Base-by-base conservation (phyloP, 768 basidiomycete genomes). In the Amanita molliuscula region DNA sequence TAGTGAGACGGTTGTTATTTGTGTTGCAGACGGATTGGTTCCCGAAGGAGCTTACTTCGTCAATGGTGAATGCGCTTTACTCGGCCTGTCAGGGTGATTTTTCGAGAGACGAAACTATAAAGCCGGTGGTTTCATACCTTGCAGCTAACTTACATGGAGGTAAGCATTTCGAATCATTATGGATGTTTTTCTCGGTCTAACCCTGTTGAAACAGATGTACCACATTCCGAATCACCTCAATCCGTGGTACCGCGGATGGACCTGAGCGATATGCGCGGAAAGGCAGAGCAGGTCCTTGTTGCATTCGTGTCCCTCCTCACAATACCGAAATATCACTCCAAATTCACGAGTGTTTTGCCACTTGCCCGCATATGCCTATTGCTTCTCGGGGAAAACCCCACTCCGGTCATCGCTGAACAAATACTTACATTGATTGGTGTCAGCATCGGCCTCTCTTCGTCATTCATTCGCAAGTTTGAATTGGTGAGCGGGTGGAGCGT, bases 381-480 rank as follows among this genome's bases (percentile, higher is more conserved):
- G 13, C 77, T 94, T 36, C 76, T 96, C 6, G 87, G 89, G 3
- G 78, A 82, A 35, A 75, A 74, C n/a, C 88, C 92, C 2, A 67
- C 75, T 0, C 68, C 86, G 0, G 61, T 69, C 31, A 74, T 84
- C 38, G 76, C 77, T 9, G 69, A 75, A 23, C 76, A 81, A 54
- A 71, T 89, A 35, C 68, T 90, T 1, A 64, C 64, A 1, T 65
- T 92, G 16, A 72, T 89, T 7, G 69, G 70, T 2, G 68, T 82
- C 47, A 75, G 81, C 51, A 68, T 83, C 25, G 65, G 64, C 13
- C 62, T 70, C 25, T 80, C 81, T 0, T 59, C 74, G 8, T 76
- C 81, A 2, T 96, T 93, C 67, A 75, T 68, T 41, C 73, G 84
- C 49, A 91, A 88, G 57, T 91, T 95, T 56, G 92, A 94, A 61